phyloP scores from a whole-genome alignment of 2,329 filamentous ascomycete genomes.

The Pyricularia sp. region DNA sequence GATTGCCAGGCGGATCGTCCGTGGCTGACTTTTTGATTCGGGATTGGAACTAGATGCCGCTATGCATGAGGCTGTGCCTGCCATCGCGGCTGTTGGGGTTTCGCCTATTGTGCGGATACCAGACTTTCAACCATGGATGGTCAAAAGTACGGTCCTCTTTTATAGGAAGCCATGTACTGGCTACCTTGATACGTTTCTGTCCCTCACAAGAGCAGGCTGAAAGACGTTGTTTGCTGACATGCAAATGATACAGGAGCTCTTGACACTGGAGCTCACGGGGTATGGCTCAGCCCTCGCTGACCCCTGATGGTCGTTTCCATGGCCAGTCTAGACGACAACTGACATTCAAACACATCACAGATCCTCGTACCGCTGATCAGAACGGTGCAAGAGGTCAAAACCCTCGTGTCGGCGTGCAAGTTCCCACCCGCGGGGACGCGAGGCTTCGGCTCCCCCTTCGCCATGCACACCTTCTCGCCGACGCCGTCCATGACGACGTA shows the following conservation, averaged over 20 bases:
- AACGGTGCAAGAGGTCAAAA: slow-evolving; percentile 40
- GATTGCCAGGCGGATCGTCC: neutral
- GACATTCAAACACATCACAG: slow-evolving; percentile 15
- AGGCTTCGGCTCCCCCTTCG: slow-evolving; percentile 47
- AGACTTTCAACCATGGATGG: slow-evolving; percentile 46
- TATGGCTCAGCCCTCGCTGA: slow-evolving; percentile 20
- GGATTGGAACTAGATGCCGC: slow-evolving; percentile 30
- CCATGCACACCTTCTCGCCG: slow-evolving; percentile 38
- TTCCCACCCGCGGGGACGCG: slow-evolving; percentile 45
- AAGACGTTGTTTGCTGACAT: neutral
- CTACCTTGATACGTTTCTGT: no score
- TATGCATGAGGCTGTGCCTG: slow-evolving; percentile 49
- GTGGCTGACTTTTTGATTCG: neutral
- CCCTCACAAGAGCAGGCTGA: neutral
- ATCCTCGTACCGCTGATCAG: slow-evolving; percentile 44
- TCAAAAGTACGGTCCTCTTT: slow-evolving; percentile 34
- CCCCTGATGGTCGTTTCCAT: neutral
- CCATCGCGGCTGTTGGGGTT: slow-evolving; percentile 43
- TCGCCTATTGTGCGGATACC: slow-evolving; percentile 49
- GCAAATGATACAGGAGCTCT: slow-evolving; percentile 33
- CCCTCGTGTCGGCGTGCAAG: slow-evolving; percentile 41
- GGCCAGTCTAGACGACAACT: neutral
- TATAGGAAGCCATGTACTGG: no score
- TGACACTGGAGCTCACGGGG: slow-evolving; percentile 47
- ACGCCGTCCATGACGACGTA: slow-evolving; percentile 43